Conservation (phyloP, 2,329 filamentous ascomycete genomes). For the Trichothecium roseum region DNA sequence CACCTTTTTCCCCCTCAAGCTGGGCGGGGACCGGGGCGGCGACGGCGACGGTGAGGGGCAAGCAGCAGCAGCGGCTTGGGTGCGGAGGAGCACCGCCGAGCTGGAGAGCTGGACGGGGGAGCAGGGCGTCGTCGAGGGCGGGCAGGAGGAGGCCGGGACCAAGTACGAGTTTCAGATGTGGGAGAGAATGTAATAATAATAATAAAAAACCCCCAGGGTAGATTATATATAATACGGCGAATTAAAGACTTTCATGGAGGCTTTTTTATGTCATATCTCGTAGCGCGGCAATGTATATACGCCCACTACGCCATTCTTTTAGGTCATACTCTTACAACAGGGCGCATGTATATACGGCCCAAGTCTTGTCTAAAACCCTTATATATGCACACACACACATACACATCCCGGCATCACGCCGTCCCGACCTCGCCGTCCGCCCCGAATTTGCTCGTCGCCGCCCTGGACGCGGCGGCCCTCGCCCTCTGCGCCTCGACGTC, state of each 20-base stretch:
- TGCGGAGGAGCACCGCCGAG: slow-evolving; percentile 35
- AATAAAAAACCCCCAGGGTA: no score
- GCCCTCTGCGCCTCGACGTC: slow-evolving; percentile 6
- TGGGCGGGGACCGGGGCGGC: slow-evolving; percentile 29
- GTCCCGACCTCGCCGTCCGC: no score
- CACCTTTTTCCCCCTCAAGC: slow-evolving; percentile 56
- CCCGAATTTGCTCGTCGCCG: neutral
- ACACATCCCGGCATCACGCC: no score
- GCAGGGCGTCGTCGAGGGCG: slow-evolving; percentile 37
- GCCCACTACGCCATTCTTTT: no score
- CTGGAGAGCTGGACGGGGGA: slow-evolving; percentile 58
- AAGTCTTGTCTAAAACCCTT: no score
- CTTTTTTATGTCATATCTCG: no score
- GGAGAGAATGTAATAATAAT: slow-evolving; percentile 38
- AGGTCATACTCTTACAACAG: no score
- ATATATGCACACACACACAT: no score
- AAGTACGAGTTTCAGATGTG: slow-evolving; percentile 67
- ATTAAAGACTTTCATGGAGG: no score
- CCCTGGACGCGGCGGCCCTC: neutral
- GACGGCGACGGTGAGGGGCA: slow-evolving; percentile 10
- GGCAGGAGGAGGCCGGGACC: slow-evolving; percentile 52
- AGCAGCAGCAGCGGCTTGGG: slow-evolving; percentile 40
- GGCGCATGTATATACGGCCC: no score
- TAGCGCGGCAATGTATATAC: no score
- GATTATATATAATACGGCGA: no score